phyloP scores from a whole-genome alignment of 257 asterid genomes.

The Solanum dulcamara region DNA sequence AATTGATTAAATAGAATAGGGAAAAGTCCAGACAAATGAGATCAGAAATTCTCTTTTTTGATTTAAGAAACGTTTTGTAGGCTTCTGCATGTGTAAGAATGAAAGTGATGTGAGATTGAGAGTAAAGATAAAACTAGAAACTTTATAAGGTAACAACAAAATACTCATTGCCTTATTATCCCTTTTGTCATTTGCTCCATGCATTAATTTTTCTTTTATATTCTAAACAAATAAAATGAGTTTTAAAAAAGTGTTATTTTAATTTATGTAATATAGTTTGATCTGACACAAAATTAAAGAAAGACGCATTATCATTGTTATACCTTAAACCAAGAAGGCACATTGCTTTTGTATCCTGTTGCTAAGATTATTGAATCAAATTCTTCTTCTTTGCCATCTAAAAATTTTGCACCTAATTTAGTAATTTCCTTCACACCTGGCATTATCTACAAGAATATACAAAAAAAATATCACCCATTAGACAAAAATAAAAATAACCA shows the following conservation, averaged over 20 bases:
- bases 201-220: background rate
- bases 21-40: constrained; percentile 64
- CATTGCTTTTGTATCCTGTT: constrained; percentile 94
- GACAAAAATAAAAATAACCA: background rate
- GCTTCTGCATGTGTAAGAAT: constrained; percentile 52
- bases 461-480: background rate
- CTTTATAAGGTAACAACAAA: background rate
- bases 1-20: constrained; percentile 7
- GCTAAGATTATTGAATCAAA: constrained; percentile 81
- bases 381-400: constrained; percentile 68
- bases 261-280: background rate
- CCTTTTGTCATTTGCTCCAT: background rate
- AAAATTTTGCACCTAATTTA: constrained; percentile 57
- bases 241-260: background rate
- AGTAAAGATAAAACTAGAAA: constrained; percentile 10
- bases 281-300: too few species aligned
- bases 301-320: background rate
- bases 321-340: constrained; percentile 92
- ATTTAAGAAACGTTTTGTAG: constrained; percentile 61
- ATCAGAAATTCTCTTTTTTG: constrained; percentile 69
- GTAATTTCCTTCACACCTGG: constrained; percentile 73
- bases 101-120: constrained; percentile 55
- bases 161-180: background rate
- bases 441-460: constrained; percentile 33
- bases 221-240: background rate